Percentiles rank a stretch among this genome's conserved stretches.
Evolutionary conservation across 148 eudicot species (phyloP).

Genomic region (Selenicereus undatus): DNA sequence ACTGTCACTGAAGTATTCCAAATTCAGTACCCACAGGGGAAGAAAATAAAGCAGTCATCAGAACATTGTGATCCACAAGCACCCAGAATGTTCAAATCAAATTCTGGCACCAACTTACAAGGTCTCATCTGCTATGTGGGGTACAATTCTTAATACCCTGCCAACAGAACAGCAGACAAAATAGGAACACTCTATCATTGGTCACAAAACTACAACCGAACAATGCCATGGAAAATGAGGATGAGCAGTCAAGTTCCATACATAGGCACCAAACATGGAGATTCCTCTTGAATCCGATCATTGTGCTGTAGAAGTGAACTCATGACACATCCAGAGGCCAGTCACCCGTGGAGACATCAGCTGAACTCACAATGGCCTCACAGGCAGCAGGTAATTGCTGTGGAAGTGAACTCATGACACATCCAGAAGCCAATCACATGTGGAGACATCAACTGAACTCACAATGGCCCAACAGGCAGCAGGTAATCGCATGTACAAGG

Average conservation of each 20-base stretch:
- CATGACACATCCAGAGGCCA: background rate
- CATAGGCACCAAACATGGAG: background rate
- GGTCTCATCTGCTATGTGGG: no score
- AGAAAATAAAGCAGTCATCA: no score
- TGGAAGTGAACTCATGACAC: background rate
- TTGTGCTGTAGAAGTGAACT: background rate
- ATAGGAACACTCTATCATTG: background rate
- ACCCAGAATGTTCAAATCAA: background rate
- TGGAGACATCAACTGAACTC: background rate
- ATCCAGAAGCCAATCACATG: background rate
- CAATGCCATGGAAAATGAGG: background rate
- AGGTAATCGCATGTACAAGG: background rate
- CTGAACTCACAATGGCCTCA: background rate
- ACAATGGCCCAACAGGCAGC: background rate
- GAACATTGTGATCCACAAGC: background rate
- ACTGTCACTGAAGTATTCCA: background rate
- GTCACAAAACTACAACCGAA: background rate
- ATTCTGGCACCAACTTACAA: background rate
- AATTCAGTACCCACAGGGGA: no score
- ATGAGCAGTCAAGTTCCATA: background rate
- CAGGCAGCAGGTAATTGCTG: background rate
- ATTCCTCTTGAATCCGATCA: background rate
- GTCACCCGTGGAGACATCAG: background rate
- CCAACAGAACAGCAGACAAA: background rate
- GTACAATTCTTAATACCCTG: background rate